phyloP scores from a whole-genome alignment of 495 filamentous ascomycete species.

The Neurospora sp. region DNA sequence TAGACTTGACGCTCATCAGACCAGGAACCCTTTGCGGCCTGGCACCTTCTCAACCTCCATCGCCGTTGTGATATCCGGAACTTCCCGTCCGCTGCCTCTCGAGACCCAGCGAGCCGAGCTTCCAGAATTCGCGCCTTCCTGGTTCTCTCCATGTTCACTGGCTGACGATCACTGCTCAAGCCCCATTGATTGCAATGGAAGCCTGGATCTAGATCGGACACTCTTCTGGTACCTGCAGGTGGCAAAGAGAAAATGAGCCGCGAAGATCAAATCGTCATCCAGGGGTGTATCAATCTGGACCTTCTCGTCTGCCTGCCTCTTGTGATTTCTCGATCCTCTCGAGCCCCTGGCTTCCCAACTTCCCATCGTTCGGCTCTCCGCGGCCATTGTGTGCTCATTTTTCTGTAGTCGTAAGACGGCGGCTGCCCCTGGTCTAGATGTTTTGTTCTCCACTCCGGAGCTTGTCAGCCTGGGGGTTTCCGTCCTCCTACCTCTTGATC shows the following conservation, averaged over 20 bases:
- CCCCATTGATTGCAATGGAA: neutral
- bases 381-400: neutral
- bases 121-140: neutral
- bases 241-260: neutral
- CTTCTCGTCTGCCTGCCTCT: neutral
- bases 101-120: neutral
- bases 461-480: neutral
- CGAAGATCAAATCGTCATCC: neutral
- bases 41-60: neutral
- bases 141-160: neutral
- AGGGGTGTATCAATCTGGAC: neutral
- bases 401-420: neutral
- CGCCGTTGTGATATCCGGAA: neutral
- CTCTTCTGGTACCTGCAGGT: neutral
- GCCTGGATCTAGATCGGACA: neutral
- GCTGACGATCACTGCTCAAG: neutral
- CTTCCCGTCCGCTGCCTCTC: neutral
- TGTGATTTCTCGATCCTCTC: neutral
- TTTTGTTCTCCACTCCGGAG: neutral
- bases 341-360: neutral
- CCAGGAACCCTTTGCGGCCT: neutral
- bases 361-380: neutral
- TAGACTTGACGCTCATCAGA: neutral
- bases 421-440: neutral
- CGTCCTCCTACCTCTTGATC: neutral